These are phyloP conservation scores for Myrica gale DNA, from an alignment of 306 rosid genomes.

Conservation along the genomic window DNA sequence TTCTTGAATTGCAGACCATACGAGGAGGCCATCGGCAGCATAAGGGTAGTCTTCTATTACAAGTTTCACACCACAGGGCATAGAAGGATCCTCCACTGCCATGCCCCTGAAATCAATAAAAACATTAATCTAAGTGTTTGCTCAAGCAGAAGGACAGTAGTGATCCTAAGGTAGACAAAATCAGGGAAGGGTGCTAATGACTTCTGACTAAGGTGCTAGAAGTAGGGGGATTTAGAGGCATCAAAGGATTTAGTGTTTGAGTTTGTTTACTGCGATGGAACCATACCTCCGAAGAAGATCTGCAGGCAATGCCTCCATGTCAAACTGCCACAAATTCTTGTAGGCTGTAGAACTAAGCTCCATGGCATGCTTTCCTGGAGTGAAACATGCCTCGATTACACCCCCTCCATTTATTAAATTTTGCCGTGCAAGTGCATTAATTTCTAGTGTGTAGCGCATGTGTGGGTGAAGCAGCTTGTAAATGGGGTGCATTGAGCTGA, in stretches of 20 bases:
- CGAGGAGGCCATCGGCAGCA: slow-evolving; percentile 86
- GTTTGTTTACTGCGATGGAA: neutral
- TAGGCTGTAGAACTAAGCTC: slow-evolving; percentile 93
- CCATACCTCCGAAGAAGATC: slow-evolving; percentile 86
- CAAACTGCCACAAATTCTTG: slow-evolving; percentile 77
- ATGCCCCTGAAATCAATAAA: slow-evolving; percentile 63
- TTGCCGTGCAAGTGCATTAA: slow-evolving; percentile 88
- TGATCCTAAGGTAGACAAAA: neutral
- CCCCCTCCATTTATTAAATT: slow-evolving; percentile 90
- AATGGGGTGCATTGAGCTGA: slow-evolving; percentile 91
- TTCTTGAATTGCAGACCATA: slow-evolving; percentile 93
- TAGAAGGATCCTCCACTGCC: slow-evolving; percentile 81
- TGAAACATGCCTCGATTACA: slow-evolving; percentile 78
- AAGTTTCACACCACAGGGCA: slow-evolving; percentile 74
- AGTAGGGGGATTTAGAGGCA: slow-evolving; percentile 4
- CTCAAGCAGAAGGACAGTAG: neutral
- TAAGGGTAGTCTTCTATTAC: slow-evolving; percentile 92
- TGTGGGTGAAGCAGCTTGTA: slow-evolving; percentile 90
- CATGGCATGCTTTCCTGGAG: slow-evolving; percentile 84
- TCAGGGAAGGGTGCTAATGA: neutral
- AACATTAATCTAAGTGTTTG: neutral
- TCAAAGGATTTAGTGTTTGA: neutral
- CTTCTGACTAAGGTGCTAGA: neutral
- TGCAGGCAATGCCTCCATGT: slow-evolving; percentile 84
- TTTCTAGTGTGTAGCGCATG: slow-evolving; percentile 90